Percentiles rank a stretch among this genome's conserved stretches.
Conservation (phyloP, 2,329 filamentous ascomycete species). For the Neonectria sp. region DNA sequence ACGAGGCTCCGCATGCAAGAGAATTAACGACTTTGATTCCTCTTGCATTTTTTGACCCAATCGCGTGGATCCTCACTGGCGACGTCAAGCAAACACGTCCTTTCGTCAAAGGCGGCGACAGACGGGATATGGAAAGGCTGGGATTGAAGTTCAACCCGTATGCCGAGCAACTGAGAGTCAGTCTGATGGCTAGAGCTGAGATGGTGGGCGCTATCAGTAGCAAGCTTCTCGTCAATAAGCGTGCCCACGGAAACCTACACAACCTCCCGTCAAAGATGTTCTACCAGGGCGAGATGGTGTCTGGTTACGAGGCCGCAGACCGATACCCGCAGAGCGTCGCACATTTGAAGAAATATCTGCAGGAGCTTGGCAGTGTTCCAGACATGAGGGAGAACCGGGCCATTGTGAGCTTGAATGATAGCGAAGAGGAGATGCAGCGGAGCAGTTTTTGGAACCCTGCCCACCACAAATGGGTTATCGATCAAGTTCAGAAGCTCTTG, state of each 20-base stretch:
- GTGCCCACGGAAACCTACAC: constrained; percentile 57
- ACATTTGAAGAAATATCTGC: constrained; percentile 50
- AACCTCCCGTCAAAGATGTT: constrained; percentile 59
- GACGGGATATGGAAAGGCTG: constrained; percentile 28
- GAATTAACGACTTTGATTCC: constrained; percentile 63
- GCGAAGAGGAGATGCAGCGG: constrained; percentile 46
- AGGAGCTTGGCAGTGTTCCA: constrained; percentile 39
- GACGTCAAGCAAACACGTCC: constrained; percentile 62
- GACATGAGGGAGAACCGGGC: constrained; percentile 54
- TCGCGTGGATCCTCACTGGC: constrained; percentile 62
- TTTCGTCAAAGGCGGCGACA: constrained; percentile 53
- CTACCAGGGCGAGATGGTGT: constrained; percentile 57
- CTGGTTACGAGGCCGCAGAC: constrained; percentile 41
- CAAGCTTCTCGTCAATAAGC: constrained; percentile 55
- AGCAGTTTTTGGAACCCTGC: constrained; percentile 59
- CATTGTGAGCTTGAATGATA: constrained; percentile 50
- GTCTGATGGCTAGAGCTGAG: constrained; percentile 58
- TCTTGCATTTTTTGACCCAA: constrained; percentile 59
- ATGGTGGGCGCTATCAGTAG: constrained; percentile 50
- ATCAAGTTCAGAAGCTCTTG: constrained; percentile 51
- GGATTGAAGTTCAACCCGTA: constrained; percentile 51
- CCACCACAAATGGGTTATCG: constrained; percentile 57
- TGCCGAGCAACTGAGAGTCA: constrained; percentile 52
- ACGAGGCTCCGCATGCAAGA: constrained; percentile 71
- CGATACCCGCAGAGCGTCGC: constrained; percentile 48